Percentiles rank a stretch among this genome's conserved stretches.
Evolutionary conservation across 495 filamentous ascomycete species (phyloP).

Genomic region (Penicillium manginii): DNA sequence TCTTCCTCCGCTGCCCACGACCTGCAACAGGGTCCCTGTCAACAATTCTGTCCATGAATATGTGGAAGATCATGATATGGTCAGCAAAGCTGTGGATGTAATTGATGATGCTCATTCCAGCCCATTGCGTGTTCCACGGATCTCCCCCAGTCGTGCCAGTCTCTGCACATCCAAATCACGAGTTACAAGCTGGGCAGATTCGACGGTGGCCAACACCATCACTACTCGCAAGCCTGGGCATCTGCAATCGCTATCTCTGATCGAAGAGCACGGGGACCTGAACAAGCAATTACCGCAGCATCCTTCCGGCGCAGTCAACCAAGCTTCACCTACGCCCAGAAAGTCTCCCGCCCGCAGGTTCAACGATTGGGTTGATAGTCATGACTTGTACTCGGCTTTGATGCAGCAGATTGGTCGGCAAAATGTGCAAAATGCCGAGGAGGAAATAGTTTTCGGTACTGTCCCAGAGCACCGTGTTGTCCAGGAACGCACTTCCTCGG

Average conservation of each 20-base stretch:
- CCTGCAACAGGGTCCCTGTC: background rate
- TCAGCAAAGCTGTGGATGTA: background rate
- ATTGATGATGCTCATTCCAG: background rate
- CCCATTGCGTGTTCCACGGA: slow-evolving; percentile 13
- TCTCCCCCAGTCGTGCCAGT: slow-evolving; percentile 49
- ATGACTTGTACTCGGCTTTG: slow-evolving; percentile 73
- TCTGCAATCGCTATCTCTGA: slow-evolving; percentile 64
- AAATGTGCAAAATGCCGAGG: slow-evolving; percentile 29
- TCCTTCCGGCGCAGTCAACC: slow-evolving; percentile 11
- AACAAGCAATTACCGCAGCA: slow-evolving; percentile 37
- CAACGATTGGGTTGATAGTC: slow-evolving; percentile 55
- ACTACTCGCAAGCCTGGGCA: slow-evolving; percentile 42
- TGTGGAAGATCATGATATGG: background rate
- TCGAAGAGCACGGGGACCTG: slow-evolving; percentile 63
- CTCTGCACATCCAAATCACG: slow-evolving; percentile 62
- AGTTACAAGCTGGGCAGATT: slow-evolving; percentile 79
- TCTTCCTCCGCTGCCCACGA: background rate
- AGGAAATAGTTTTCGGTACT: slow-evolving; percentile 36
- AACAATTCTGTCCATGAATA: background rate
- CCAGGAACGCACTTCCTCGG: slow-evolving; percentile 37
- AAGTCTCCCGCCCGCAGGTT: slow-evolving; percentile 21
- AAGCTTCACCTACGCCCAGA: slow-evolving; percentile 5
- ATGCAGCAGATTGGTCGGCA: slow-evolving; percentile 63
- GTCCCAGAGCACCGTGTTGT: slow-evolving; percentile 37
- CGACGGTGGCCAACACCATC: slow-evolving; percentile 55